These are phyloP conservation scores for Tetrapisispora iriomotensis DNA, from an alignment of 805 yeast species.

Conservation along the genomic window DNA sequence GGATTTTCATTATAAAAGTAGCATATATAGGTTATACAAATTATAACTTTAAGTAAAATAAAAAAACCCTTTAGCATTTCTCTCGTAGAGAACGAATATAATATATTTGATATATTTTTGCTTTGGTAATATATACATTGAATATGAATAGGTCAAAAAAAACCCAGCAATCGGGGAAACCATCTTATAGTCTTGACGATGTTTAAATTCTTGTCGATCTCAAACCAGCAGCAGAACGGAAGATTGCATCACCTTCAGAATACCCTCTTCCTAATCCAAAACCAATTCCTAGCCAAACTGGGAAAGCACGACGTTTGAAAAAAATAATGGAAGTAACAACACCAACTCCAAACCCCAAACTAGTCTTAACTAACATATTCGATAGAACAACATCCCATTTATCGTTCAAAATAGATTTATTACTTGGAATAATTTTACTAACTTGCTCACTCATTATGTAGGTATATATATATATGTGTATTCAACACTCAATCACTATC, in stretches of 20 bases:
- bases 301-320: conserved; percentile 91
- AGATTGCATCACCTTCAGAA: conserved; percentile 95
- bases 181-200: too few relatives aligned
- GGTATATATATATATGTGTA: not conserved
- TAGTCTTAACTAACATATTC: conserved; percentile 88
- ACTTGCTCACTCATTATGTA: not conserved
- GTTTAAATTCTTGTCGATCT: conserved; percentile 62
- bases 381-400: conserved; percentile 96
- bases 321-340: conserved; percentile 82
- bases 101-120: not conserved
- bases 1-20: conserved; percentile 22
- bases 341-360: conserved; percentile 94
- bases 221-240: conserved; percentile 73
- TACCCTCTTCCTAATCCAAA: conserved; percentile 97
- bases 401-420: conserved; percentile 50
- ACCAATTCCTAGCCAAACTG: conserved; percentile 96
- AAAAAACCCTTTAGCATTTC: too few relatives aligned
- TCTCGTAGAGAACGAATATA: not conserved
- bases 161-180: too few relatives aligned
- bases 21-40: too few relatives aligned
- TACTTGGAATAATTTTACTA: not conserved
- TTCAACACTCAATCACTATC: too few relatives aligned
- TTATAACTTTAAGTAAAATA: too few relatives aligned
- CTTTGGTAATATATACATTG: not conserved
- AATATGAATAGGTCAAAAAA: too few relatives aligned